These are phyloP conservation scores for Breviolum minutum DNA, from an alignment of 73 alveolate genomes.

Conservation along the genomic window DNA sequence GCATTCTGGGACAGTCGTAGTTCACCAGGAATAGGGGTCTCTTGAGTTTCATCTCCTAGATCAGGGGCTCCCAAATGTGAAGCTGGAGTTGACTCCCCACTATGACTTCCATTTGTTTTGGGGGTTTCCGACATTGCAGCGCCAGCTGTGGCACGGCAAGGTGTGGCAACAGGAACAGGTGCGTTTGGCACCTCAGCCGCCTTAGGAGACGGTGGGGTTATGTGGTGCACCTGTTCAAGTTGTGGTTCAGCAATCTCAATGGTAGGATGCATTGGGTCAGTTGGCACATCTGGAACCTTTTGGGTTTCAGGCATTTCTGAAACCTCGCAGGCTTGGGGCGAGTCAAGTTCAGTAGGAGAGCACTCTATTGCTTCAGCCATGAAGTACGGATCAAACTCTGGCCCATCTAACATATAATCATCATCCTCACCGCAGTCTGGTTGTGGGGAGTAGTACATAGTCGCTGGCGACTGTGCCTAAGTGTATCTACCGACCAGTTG, in stretches of 20 bases:
- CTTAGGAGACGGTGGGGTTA: neutral
- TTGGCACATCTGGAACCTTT: neutral
- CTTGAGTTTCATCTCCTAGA: too few relatives aligned
- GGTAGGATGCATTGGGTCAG: neutral
- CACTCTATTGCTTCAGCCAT: neutral
- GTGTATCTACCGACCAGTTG: too few relatives aligned
- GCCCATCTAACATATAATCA: too few relatives aligned
- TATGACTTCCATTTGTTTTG: too few relatives aligned
- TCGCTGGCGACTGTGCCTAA: too few relatives aligned
- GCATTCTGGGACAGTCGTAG: constrained; percentile 5
- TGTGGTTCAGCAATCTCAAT: neutral
- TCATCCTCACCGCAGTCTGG: too few relatives aligned
- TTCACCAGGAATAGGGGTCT: neutral
- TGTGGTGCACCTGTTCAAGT: neutral
- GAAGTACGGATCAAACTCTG: too few relatives aligned
- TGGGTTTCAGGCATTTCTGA: neutral
- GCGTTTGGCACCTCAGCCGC: neutral
- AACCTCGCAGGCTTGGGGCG: neutral
- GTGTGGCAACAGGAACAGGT: neutral
- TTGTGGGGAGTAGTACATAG: too few relatives aligned
- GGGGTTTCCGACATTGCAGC: neutral
- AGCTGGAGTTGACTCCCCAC: neutral
- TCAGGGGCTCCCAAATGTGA: neutral
- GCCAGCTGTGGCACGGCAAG: neutral
- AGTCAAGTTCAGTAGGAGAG: neutral